Base-by-base conservation (phyloP, 192 early-diverging fungal genomes). In the Gigaspora rosea region DNA sequence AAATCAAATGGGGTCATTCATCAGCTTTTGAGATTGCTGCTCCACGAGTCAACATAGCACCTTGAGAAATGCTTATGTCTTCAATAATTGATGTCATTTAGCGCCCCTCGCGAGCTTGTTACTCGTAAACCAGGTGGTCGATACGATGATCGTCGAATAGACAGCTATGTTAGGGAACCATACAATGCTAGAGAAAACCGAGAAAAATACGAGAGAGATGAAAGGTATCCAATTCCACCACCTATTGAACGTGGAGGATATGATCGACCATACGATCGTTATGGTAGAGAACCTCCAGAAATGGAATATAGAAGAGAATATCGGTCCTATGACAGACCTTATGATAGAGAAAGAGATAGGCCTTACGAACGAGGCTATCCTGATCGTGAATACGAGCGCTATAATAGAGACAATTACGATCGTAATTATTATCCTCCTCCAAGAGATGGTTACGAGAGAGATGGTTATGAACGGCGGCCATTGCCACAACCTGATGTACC, bases 311-410 rank as follows among this genome's bases (percentile, higher is more conserved):
- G 72, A 61, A 73, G 72, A 73, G 72, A 73, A 22, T 73, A 61
- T 73, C 54, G 72, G 8, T 18, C 72, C 7, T 73, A 73, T 73
- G 72, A 73, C 36, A 57, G 72, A 73, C 22, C 47, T 20, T 73
- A 73, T 61, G 72, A 73, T 6, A 73, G 72, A 73, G 72, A 73
- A 51, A 57, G 72, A 73, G 72, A 61, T 47, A 49, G 68, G 36
- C 9, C 68, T 52, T 73, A 73, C 41, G 72, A 73, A 35, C 32
- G 72, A 59, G 46, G 11, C 22, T 73, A 73, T 73, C 72, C 72
- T 51, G 72, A 73, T 36, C 32, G 72, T 13, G 72, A 73, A 6
- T 73, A 73, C 59, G 72, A 73, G 35, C 52, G 72, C 4, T 41
- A 46, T 35, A 35, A 27, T 27, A 57, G 72, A 61, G 72, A 73